Base-by-base conservation (phyloP, 2,329 filamentous ascomycete species). In the Colletotrichum cereale region DNA sequence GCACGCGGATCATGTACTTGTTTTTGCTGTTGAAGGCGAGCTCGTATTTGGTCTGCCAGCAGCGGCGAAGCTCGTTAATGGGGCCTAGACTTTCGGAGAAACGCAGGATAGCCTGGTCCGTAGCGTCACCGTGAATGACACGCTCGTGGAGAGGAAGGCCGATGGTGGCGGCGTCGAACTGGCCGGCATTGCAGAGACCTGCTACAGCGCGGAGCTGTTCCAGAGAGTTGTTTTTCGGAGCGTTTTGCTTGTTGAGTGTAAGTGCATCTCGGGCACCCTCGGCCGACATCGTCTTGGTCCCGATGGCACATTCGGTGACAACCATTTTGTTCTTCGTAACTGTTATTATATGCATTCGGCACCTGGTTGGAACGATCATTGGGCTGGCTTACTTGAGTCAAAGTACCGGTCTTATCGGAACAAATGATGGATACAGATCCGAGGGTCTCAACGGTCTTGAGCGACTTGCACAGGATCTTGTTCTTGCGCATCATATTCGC, bases 21-120 rank as follows among this genome's bases (percentile, higher is more conserved):
- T 94, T 95, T 84, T 93, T 93, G 81, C 91, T 93, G 82, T 95
- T 95, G 80, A 95, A 95, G 0, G 91, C 88, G 36, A 93, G 83
- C 65, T 92, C 89, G 75, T 90, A 94, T 2, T 88, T 86, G 63
- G 88, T 90, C 62, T 87, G 86, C 91, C 91, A 94, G 73, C 86
- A 84, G 18, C 85, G 84, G 10, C 90, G 87, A 6, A 92, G 81
- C 62, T 91, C 86, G 0, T 85, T 80, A 0, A 93, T 89, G 0
- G 88, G 82, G 0, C 87, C 87, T 0, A 95, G 84, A 3, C 83
- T 83, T 78, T 95, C 92, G 0, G 92, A 90, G 67, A 95, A 91
- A 65, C 92, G 87, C 7, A 95, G 84, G 40, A 95, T 87, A 24
- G 93, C 92, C 76, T 92, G 89, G 76, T 95, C 93, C 0, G 93